These are phyloP conservation scores for Backusella tarrabulga DNA, from an alignment of 192 early-diverging fungal genomes.

Conservation along the genomic window DNA sequence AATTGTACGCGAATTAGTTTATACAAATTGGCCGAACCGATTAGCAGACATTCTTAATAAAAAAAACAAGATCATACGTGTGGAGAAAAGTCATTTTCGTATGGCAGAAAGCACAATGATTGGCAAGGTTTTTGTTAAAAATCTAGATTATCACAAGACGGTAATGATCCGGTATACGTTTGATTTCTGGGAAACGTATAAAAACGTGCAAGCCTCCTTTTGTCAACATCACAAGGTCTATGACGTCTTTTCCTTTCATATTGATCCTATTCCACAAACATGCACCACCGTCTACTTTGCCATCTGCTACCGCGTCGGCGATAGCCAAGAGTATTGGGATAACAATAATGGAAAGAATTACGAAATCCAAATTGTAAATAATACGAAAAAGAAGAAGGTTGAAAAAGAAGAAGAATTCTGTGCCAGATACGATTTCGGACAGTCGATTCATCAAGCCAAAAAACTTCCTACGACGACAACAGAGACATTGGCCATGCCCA, in stretches of 20 bases:
- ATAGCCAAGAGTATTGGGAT: slow-evolving; percentile 80
- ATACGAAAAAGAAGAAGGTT: neutral
- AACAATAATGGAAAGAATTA: slow-evolving; percentile 88
- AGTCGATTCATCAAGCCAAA: slow-evolving; percentile 8
- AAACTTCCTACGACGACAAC: neutral
- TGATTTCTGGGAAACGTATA: slow-evolving; percentile 74
- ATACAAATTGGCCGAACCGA: slow-evolving; percentile 7
- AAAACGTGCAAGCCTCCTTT: slow-evolving; percentile 64
- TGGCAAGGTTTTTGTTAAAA: slow-evolving; percentile 78
- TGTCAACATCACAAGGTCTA: slow-evolving; percentile 47
- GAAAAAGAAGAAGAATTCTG: slow-evolving; percentile 6
- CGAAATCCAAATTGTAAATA: slow-evolving; percentile 48
- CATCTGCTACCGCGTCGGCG: slow-evolving; percentile 66
- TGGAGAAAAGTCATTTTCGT: neutral
- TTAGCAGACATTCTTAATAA: slow-evolving; percentile 10
- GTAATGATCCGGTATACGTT: slow-evolving; percentile 77
- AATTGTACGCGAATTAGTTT: neutral
- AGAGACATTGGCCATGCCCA: neutral
- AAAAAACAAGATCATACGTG: slow-evolving; percentile 6
- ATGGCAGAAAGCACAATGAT: neutral
- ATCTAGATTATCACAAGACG: slow-evolving; percentile 81
- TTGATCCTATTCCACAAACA: slow-evolving; percentile 26
- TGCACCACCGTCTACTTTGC: slow-evolving; percentile 55
- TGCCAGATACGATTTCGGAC: slow-evolving; percentile 30
- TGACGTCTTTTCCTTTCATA: slow-evolving; percentile 66